Evolutionary conservation across 2,329 filamentous ascomycete genomes (phyloP), one percentile per base, ranked within the genome.

Genomic region (Pyrenochaeta sp.): DNA sequence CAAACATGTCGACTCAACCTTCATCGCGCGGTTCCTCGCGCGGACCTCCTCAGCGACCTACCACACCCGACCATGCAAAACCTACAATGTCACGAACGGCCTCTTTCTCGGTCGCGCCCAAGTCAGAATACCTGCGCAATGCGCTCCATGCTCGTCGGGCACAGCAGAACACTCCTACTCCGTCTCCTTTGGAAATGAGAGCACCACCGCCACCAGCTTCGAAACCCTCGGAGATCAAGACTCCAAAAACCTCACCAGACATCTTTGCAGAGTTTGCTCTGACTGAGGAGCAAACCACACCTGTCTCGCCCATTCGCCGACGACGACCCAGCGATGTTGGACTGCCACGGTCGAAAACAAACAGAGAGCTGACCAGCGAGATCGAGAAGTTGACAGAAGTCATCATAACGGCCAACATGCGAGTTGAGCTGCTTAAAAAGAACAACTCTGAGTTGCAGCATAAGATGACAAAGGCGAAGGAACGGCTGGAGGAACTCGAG

Each of bases 71-170:
- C 15, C 39, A 59, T 1, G 50, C 55, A 34, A 46, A 48, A 28
- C 50, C 68, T 40, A 34, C 62, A 5, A 53, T 62, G 19, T 46
- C 52, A 28, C 58, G 66, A n/a, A 54, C 64, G 9, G 40, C 47
- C 22, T 70, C 67, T 9, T 60, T 53, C 8, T 55, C 66, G 36
- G 59, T 72, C 19, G 69, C 69, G 30, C 74, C 75, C n/a, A 75
- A 72, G 50, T 73, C 71, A 5, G 73, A 77, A 49, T 73, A 68
- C 52, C 59, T 77, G 50, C 69, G 73, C 36, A 64, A 69, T 60
- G 73, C 72, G 15, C 66, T 77, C 6, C 62, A 76, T n/a, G 72
- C 69, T 5, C 65, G 68, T 28, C 62, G 73, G 52, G 71, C 71
- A 6, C 69, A 73, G 32, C 49, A 62, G 32, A 50, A 62, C 4